Percentiles rank a stretch among this genome's conserved stretches.
These are phyloP conservation scores for Phytophthora capsici DNA, from an alignment of 352 stramenopile genomes.

Conservation along the genomic window DNA sequence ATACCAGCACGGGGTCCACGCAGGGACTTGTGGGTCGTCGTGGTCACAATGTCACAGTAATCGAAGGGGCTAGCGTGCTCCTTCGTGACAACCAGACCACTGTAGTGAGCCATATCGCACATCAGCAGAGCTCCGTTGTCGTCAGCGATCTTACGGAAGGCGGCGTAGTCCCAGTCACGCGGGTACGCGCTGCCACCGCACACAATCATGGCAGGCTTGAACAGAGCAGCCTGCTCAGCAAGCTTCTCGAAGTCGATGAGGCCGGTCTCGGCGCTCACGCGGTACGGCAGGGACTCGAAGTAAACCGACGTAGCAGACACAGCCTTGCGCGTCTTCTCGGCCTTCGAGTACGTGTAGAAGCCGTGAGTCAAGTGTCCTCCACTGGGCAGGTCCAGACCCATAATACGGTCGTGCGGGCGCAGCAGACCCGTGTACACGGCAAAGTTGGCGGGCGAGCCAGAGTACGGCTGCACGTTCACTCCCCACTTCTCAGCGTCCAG, in stretches of 20 bases:
- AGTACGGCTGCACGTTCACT: slow-evolving; percentile 99
- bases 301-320: slow-evolving; percentile 99
- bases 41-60: slow-evolving; percentile 99
- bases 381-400: slow-evolving; percentile 98
- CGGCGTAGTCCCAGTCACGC: slow-evolving; percentile 98
- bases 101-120: slow-evolving; percentile 99
- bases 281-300: slow-evolving; percentile 99
- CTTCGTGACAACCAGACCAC: slow-evolving; percentile 95
- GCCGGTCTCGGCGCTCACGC: slow-evolving; percentile 94
- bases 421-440: slow-evolving; percentile 98
- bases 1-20: slow-evolving; percentile 97
- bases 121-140: slow-evolving; percentile 97
- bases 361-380: slow-evolving; percentile 99
- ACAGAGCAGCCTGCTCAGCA: slow-evolving; percentile 93
- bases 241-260: slow-evolving; percentile 98
- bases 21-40: slow-evolving; percentile 99
- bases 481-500: slow-evolving; percentile 96
- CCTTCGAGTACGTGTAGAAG: slow-evolving; percentile 98
- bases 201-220: slow-evolving; percentile 98
- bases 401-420: slow-evolving; percentile 98
- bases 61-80: slow-evolving; percentile 97
- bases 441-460: slow-evolving; percentile 98
- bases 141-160: slow-evolving; percentile 98
- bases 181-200: slow-evolving; percentile 98
- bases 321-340: slow-evolving; percentile 96